Base-by-base conservation (phyloP, 768 basidiomycete species). In the Daedaleopsis nitida region DNA sequence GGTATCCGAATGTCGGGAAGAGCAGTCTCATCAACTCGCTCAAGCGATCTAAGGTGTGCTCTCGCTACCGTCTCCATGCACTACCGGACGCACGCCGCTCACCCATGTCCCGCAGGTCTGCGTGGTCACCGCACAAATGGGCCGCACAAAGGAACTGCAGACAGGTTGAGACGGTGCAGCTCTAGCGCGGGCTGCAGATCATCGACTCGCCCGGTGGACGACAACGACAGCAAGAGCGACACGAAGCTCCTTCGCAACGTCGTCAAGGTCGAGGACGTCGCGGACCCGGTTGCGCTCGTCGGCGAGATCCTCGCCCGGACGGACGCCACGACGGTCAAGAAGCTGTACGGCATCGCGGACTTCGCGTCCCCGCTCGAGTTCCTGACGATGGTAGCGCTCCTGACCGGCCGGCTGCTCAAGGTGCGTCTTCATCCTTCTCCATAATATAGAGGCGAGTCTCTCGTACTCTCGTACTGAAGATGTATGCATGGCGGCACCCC, bases 1-100 rank as follows among this genome's bases (percentile, higher is more conserved):
- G 96, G 96, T 96, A 95, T 75, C 96, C 96, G 1, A 98, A 98
- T 73, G 96, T 98, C 49, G 96, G 96, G 14, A 98, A 98, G 77
- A 96, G 93, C 58, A 91, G 88, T 68, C 71, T 98, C 59, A 95
- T 99, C 73, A 98, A 98, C 73, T 90, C 92, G 47, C 76, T 99
- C 54, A 95, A 94, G 74, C 78, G 94, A 38, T 84, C 86, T 62
- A 94, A 92, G 76, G 89, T 88, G 23, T 1, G 76, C 65, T n/a
- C 27, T 19, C 16, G 23, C 13, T 27, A 19, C 1, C 49, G 37
- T 23, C 16, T 51, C 3, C 27, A 7, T 32, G 27, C 27, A 32
- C n/a, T n/a, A n/a, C n/a, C 27, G 27, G 39, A 11, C 35, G 24
- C 16, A 39, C 7, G 7, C 27, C 27, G 27, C 27, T 32, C 9